Percentiles rank a stretch among this genome's conserved stretches.
These are phyloP conservation scores for Hortiboletus campestris DNA, from an alignment of 768 basidiomycete genomes.

Conservation along the genomic window DNA sequence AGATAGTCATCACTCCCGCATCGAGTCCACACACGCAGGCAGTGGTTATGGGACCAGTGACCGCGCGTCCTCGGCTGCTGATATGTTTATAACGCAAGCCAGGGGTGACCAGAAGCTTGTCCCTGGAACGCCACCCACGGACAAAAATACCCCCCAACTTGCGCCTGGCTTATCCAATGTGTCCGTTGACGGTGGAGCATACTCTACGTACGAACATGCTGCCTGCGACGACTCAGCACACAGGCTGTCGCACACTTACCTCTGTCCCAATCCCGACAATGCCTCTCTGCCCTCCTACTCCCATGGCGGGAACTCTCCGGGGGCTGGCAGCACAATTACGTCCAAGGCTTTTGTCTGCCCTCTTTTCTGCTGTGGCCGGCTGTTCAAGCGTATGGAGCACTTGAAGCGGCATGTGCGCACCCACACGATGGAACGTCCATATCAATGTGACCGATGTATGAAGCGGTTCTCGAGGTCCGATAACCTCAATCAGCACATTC, in stretches of 20 bases:
- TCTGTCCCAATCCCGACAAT: conserved; percentile 13
- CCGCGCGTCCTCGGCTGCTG: conserved; percentile 50
- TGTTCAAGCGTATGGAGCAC: conserved; percentile 93
- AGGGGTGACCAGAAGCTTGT: conserved; percentile 45
- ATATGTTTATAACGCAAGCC: conserved; percentile 65
- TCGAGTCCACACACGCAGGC: conserved; percentile 12
- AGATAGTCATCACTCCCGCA: conserved; percentile 16
- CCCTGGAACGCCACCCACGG: conserved; percentile 20
- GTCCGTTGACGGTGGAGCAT: conserved; percentile 21
- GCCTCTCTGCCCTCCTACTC: conserved; percentile 19
- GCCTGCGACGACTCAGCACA: conserved; percentile 17
- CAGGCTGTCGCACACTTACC: conserved; percentile 18
- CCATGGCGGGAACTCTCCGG: conserved; percentile 19
- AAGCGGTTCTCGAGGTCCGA: conserved; percentile 88
- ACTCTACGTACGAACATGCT: conserved; percentile 19
- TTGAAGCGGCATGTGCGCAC: conserved; percentile 84
- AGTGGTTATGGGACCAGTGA: conserved; percentile 32
- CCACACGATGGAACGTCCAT: conserved; percentile 88
- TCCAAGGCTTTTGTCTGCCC: conserved; percentile 79
- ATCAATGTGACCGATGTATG: conserved; percentile 66
- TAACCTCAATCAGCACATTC: conserved; percentile 82
- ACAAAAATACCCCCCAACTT: conserved; percentile 18
- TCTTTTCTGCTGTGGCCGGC: conserved; percentile 74
- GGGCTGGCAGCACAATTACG: conserved; percentile 33
- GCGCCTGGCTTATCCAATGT: conserved; percentile 20